phyloP scores from a whole-genome alignment of 2,329 filamentous ascomycete genomes.

The Trichoderma endophyticum region DNA sequence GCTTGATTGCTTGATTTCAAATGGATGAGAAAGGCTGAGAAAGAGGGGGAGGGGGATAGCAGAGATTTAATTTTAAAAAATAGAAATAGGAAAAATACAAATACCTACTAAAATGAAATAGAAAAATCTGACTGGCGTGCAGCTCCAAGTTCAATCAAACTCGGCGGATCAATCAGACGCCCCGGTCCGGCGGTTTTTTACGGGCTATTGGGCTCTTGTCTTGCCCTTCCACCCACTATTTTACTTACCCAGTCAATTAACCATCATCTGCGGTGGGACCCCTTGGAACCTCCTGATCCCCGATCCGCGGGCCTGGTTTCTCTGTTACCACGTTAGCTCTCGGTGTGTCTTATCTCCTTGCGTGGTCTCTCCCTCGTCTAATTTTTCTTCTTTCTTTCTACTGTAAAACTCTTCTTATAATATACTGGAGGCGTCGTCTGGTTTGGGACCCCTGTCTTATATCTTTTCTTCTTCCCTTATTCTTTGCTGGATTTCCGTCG shows the following conservation, averaged over 20 bases:
- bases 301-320: conserved; percentile 9
- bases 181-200: not conserved
- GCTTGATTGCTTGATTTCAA: not conserved
- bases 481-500: not conserved
- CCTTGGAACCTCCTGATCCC: conserved; percentile 5
- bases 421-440: not conserved
- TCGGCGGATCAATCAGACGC: not conserved
- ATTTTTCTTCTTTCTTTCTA: not conserved
- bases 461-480: not conserved
- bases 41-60: not conserved
- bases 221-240: not conserved
- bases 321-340: not conserved
- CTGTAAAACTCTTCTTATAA: not conserved
- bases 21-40: not conserved
- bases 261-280: conserved; percentile 1
- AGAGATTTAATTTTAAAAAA: not conserved
- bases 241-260: too few relatives aligned
- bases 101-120: not conserved
- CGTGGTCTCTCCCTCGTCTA: not conserved
- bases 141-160: not conserved
- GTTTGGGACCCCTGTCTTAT: not conserved
- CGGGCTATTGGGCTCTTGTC: not conserved
- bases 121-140: not conserved
- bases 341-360: not conserved
- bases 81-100: not conserved